Conservation (phyloP, 805 yeast species). For the Myxozyma kluyveri region DNA sequence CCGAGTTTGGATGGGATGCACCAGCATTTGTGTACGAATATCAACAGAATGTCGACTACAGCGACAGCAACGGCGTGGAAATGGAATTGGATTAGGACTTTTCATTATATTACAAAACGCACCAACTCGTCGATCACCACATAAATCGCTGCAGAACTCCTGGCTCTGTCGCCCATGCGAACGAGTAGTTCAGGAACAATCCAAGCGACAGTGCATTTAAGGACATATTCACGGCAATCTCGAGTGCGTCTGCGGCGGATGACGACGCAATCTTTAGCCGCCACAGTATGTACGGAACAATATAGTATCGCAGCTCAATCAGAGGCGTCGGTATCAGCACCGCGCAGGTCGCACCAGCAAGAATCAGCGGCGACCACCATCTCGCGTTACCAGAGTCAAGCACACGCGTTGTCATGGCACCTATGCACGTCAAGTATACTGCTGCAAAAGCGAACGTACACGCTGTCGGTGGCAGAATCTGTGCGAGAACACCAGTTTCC, state of each 20-base stretch:
- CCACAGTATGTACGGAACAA: constrained; percentile 75
- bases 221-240: constrained; percentile 53
- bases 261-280: constrained; percentile 49
- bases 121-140: constrained; percentile 52
- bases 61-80: background rate
- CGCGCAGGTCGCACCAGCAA: constrained; percentile 50
- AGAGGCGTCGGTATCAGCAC: constrained; percentile 86
- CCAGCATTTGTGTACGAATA: constrained; percentile 7
- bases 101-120: background rate
- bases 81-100: background rate
- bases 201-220: constrained; percentile 54
- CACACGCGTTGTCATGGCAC: constrained; percentile 36
- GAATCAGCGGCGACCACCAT: constrained; percentile 40
- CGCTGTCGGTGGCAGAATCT: background rate
- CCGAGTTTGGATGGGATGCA: constrained; percentile 10
- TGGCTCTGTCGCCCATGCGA: constrained; percentile 65
- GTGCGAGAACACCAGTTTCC: constrained; percentile 43
- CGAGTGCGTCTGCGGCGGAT: background rate
- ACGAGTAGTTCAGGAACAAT: constrained; percentile 60
- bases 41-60: background rate
- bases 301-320: constrained; percentile 90
- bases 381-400: constrained; percentile 1
- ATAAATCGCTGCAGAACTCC: constrained; percentile 70
- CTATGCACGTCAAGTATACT: constrained; percentile 55
- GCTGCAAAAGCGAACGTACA: constrained; percentile 28